phyloP scores from a whole-genome alignment of 108 stramenopile genomes.

The Chaetoceros muelleri region DNA sequence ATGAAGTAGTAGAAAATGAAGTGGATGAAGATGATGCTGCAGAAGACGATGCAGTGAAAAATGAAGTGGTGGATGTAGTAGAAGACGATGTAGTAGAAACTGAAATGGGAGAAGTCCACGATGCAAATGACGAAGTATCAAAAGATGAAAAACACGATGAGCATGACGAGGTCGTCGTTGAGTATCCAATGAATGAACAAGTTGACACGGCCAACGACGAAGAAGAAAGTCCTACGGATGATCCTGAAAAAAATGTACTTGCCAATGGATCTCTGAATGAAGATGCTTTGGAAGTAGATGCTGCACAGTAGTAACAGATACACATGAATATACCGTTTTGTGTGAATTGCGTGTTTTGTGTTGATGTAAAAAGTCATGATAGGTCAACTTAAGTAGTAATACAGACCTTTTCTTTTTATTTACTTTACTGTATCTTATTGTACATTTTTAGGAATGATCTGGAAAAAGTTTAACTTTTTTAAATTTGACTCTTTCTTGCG shows the following conservation, averaged over 20 bases:
- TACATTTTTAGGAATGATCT: too few relatives aligned
- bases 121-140: background rate
- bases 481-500: background rate
- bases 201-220: background rate
- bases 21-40: background rate
- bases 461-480: background rate
- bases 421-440: too few relatives aligned
- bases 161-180: background rate
- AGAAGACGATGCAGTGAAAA: background rate
- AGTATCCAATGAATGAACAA: background rate
- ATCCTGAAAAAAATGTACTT: background rate
- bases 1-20: background rate
- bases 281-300: too few relatives aligned
- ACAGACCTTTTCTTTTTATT: too few relatives aligned
- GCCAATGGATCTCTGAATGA: too few relatives aligned
- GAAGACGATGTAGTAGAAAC: background rate
- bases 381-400: too few relatives aligned
- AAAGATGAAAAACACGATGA: background rate
- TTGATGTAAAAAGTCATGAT: too few relatives aligned
- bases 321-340: too few relatives aligned
- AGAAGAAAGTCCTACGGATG: background rate
- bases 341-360: too few relatives aligned
- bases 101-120: background rate
- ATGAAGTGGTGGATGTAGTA: background rate
- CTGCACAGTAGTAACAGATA: too few relatives aligned